A percentile compares a stretch with the other conserved stretches of the same genome.
These are phyloP conservation scores for Boletus insuetus DNA, from an alignment of 768 basidiomycete species.

Conservation along the genomic window DNA sequence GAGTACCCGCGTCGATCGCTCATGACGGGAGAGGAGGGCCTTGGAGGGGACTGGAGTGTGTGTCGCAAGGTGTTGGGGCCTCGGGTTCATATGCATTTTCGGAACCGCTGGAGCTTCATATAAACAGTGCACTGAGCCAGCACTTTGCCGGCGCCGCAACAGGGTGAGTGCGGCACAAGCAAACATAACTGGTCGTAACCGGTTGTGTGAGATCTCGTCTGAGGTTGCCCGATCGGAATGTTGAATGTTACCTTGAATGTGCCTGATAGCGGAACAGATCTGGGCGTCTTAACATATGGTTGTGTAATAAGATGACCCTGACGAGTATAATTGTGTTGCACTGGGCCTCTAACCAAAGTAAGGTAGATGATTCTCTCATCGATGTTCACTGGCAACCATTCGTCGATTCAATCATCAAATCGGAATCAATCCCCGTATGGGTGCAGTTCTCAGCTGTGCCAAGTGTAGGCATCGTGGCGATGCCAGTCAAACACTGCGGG, in stretches of 20 bases:
- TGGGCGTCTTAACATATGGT: slow-evolving; percentile 13
- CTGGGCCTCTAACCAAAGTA: slow-evolving; percentile 31
- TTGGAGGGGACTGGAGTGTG: slow-evolving; percentile 5
- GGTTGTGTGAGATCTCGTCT: slow-evolving; percentile 29
- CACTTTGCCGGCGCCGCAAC: slow-evolving; percentile 32
- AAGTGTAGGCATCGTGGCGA: slow-evolving; percentile 21
- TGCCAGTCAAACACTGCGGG: slow-evolving; percentile 15
- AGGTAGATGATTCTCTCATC: slow-evolving; percentile 25
- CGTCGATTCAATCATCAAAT: slow-evolving; percentile 19
- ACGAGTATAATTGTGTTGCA: slow-evolving; percentile 17
- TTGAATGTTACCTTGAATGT: slow-evolving; percentile 22
- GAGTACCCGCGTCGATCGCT: slow-evolving; percentile 31
- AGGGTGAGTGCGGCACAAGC: slow-evolving; percentile 30
- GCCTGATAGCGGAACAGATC: slow-evolving; percentile 34
- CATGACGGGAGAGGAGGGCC: slow-evolving; percentile 22
- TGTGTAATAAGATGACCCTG: slow-evolving; percentile 26
- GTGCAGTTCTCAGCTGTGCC: slow-evolving; percentile 11
- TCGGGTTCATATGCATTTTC: slow-evolving; percentile 36
- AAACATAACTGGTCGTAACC: slow-evolving; percentile 29
- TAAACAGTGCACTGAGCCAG: slow-evolving; percentile 24
- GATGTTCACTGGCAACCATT: slow-evolving; percentile 10
- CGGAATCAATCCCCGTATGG: slow-evolving; percentile 19
- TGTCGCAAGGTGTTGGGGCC: slow-evolving; percentile 6
- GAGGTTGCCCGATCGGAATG: slow-evolving; percentile 26
- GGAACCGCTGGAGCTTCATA: slow-evolving; percentile 30